Percentiles rank a stretch among this genome's conserved stretches.
phyloP scores from a whole-genome alignment of 352 stramenopile species.

The Globisporangium iwayamae region DNA sequence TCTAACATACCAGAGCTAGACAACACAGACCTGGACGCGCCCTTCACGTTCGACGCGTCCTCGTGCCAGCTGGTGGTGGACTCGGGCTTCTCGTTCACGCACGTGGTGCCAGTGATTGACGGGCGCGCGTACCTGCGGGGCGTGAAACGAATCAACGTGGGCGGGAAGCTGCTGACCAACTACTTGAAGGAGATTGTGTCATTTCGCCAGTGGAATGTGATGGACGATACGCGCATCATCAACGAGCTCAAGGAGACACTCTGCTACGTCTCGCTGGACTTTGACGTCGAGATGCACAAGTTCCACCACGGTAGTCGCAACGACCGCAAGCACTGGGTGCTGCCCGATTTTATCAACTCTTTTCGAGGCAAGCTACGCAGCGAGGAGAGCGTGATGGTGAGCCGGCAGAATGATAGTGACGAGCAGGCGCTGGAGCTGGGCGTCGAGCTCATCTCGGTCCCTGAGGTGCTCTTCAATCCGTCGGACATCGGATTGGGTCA shows the following conservation, averaged over 20 bases:
- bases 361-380: conserved; percentile 48
- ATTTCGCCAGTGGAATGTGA: conserved; percentile 96
- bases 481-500: conserved; percentile 90
- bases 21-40: background rate
- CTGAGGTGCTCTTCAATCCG: conserved; percentile 91
- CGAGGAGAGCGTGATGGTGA: conserved; percentile 9
- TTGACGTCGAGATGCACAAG: conserved; percentile 69
- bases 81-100: conserved; percentile 94
- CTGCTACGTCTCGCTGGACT: conserved; percentile 88
- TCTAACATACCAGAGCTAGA: background rate
- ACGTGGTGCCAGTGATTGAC: conserved; percentile 91
- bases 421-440: conserved; percentile 80
- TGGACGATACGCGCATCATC: conserved; percentile 82
- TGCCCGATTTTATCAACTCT: conserved; percentile 78
- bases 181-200: conserved; percentile 96
- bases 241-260: conserved; percentile 88
- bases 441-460: conserved; percentile 86
- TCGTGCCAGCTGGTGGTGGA: conserved; percentile 88
- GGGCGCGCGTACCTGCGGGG: conserved; percentile 39
- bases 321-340: conserved; percentile 60
- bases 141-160: conserved; percentile 88
- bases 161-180: conserved; percentile 96
- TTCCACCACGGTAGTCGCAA: conserved; percentile 27
- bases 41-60: conserved; percentile 38
- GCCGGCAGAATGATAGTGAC: conserved; percentile 16